These are phyloP conservation scores for Blastomyces emzantsi DNA, from an alignment of 2,329 filamentous ascomycete species.

Conservation along the genomic window DNA sequence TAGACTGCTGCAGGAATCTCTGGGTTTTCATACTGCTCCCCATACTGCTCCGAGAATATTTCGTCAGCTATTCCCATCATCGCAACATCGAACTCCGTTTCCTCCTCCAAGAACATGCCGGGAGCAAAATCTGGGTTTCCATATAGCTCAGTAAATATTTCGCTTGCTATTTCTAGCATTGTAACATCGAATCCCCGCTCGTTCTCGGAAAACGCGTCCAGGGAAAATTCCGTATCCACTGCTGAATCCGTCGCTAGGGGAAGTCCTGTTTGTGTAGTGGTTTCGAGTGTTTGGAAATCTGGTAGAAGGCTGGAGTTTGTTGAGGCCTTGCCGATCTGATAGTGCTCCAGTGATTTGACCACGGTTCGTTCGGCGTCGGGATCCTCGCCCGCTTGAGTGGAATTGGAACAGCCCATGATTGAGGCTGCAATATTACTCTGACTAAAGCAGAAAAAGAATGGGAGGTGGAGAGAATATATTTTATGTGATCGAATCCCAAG, in stretches of 20 bases:
- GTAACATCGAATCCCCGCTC: constrained; percentile 2
- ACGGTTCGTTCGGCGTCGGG: background rate
- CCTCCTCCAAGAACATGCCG: background rate
- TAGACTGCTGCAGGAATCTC: background rate
- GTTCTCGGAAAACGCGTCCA: background rate
- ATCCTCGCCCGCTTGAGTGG: constrained; percentile 1
- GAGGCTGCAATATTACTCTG: background rate
- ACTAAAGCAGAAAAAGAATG: background rate
- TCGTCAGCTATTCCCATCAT: constrained; percentile 1
- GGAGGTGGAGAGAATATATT: background rate
- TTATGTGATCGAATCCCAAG: background rate
- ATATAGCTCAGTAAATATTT: background rate
- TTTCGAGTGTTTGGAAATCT: background rate
- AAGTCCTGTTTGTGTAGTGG: background rate
- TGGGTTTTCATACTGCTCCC: background rate
- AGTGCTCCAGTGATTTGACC: background rate
- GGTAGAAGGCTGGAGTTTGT: background rate
- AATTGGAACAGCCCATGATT: constrained; percentile 9
- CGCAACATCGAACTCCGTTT: constrained; percentile 3
- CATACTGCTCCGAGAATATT: background rate
- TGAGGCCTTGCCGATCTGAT: background rate
- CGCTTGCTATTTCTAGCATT: background rate
- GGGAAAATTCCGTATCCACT: background rate
- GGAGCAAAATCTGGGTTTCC: background rate
- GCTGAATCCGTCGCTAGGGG: background rate